These are phyloP conservation scores for Volvox reticuliferus DNA, from an alignment of 139 green algal species.

Conservation along the genomic window DNA sequence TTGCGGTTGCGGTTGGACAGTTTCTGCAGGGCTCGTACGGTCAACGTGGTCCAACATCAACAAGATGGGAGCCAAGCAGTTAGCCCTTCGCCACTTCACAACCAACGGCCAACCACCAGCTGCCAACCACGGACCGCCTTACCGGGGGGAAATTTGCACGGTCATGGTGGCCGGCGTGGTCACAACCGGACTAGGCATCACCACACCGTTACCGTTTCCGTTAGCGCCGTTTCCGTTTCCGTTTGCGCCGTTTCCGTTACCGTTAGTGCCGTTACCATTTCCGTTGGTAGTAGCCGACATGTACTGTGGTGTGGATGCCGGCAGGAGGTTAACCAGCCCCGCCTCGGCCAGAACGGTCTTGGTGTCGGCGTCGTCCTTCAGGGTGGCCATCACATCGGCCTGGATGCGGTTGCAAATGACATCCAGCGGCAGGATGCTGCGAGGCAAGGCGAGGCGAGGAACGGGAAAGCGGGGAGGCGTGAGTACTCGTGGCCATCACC, in stretches of 20 bases:
- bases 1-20: no score
- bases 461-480: neutral
- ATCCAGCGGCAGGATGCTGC: conserved; percentile 60
- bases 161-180: neutral
- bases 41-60: no score
- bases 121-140: no score
- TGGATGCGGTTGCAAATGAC: conserved; percentile 62
- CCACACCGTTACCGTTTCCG: conserved; percentile 18
- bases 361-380: conserved; percentile 58
- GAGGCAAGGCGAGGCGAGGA: neutral
- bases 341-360: conserved; percentile 41
- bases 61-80: no score
- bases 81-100: no score
- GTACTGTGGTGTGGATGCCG: neutral
- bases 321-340: neutral
- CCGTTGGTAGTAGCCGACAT: neutral
- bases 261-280: conserved; percentile 21
- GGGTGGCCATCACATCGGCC: conserved; percentile 60
- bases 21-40: no score
- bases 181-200: neutral
- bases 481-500: no score
- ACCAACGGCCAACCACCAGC: no score
- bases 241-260: no score
- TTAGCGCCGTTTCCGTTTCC: neutral
- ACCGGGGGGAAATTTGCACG: neutral